Percentiles rank a stretch among this genome's conserved stretches.
phyloP scores from a whole-genome alignment of 2,329 filamentous ascomycete species.

The Fusarium sp. region DNA sequence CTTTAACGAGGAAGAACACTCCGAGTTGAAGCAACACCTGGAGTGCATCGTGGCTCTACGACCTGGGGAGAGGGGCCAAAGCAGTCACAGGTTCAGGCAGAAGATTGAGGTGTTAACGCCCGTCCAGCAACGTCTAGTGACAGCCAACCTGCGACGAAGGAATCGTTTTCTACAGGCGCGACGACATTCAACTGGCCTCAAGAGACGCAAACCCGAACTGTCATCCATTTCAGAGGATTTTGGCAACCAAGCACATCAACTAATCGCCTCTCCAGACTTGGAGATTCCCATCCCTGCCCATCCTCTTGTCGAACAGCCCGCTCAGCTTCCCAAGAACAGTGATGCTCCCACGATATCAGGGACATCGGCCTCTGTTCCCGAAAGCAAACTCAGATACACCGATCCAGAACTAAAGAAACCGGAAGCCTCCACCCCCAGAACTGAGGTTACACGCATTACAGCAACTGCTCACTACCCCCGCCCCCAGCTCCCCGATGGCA shows the following conservation, averaged over 20 bases:
- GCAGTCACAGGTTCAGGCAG: neutral
- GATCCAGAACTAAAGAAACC: neutral
- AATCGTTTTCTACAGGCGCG: neutral
- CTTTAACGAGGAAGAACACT: neutral
- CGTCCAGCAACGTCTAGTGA: neutral
- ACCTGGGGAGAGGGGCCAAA: neutral
- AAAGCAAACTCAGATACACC: neutral
- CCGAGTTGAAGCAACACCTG: neutral
- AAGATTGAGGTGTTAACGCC: neutral
- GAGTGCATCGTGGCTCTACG: neutral
- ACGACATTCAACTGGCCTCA: neutral
- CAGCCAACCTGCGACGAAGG: neutral
- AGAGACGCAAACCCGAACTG: neutral
- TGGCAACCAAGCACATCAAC: neutral
- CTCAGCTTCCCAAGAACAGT: neutral
- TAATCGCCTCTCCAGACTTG: neutral
- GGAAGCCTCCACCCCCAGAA: neutral
- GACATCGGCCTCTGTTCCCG: neutral
- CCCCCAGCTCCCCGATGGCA: neutral
- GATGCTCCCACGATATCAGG: neutral
- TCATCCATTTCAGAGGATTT: neutral
- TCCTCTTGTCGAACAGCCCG: neutral
- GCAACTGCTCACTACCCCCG: neutral
- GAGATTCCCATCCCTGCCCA: neutral
- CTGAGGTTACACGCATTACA: neutral